Percentiles rank a stretch among this genome's conserved stretches.
Conservation (phyloP, 257 asterid genomes). For the Solanum virginianum region DNA sequence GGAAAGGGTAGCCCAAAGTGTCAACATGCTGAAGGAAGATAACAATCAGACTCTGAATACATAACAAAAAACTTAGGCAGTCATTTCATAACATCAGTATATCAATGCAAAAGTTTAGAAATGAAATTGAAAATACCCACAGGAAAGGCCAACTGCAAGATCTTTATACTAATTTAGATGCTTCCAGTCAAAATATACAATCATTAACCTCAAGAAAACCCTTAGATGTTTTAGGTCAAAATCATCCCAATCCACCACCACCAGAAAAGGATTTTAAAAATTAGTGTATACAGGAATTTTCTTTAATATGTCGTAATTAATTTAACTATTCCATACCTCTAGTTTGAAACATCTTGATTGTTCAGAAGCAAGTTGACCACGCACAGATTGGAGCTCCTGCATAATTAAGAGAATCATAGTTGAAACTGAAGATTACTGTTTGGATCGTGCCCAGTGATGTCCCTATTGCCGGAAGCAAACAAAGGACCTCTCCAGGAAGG, state of each 20-base stretch:
- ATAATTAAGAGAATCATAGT: neutral
- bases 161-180: neutral
- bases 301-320: neutral
- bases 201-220: neutral
- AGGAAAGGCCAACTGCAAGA: neutral
- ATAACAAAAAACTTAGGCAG: neutral
- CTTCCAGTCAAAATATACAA: neutral
- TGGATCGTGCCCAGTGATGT: neutral
- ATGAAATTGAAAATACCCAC: neutral
- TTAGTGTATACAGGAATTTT: neutral
- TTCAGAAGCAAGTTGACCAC: slow-evolving; percentile 92
- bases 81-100: neutral
- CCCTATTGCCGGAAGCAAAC: neutral
- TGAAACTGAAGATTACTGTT: neutral
- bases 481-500: neutral
- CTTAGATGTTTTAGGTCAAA: neutral
- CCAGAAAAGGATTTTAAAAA: neutral
- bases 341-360: slow-evolving; percentile 98
- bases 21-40: neutral
- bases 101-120: neutral
- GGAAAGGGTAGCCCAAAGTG: neutral
- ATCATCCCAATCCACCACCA: neutral
- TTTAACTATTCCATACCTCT: slow-evolving; percentile 41
- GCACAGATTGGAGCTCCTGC: slow-evolving; percentile 91
- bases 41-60: neutral